These are phyloP conservation scores for Gamsiella multidivaricata DNA, from an alignment of 192 early-diverging fungal genomes.

Conservation along the genomic window DNA sequence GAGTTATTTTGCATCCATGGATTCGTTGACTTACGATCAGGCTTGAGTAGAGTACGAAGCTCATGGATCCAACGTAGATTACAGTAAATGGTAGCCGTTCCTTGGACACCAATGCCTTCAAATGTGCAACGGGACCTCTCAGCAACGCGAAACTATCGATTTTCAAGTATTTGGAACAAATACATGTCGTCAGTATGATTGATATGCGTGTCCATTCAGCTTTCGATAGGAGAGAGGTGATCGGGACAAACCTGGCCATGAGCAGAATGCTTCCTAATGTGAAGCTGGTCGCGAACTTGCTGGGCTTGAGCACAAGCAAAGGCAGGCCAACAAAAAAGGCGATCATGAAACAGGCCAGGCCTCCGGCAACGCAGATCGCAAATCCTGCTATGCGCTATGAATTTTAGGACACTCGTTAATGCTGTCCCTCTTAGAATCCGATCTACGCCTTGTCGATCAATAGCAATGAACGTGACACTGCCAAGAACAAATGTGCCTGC, in stretches of 20 bases:
- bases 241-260: conserved; percentile 40
- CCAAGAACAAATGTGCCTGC: neutral
- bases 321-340: conserved; percentile 72
- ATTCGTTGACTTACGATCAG: conserved; percentile 68
- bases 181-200: neutral
- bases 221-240: neutral
- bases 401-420: neutral
- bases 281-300: conserved; percentile 84
- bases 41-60: conserved; percentile 87
- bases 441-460: no score
- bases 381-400: conserved; percentile 62
- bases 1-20: neutral
- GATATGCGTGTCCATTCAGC: neutral
- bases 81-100: conserved; percentile 86
- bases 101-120: conserved; percentile 80
- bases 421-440: no score
- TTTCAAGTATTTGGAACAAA: neutral
- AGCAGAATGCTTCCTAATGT: conserved; percentile 72
- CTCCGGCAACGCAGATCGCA: conserved; percentile 61
- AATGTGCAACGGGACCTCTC: conserved; percentile 82
- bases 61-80: conserved; percentile 85
- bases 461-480: neutral
- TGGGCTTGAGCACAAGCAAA: conserved; percentile 69
- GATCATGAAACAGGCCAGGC: conserved; percentile 64
- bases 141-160: conserved; percentile 78